Base-by-base conservation (phyloP, 352 stramenopile genomes). In the Thalassiosira hispida region DNA sequence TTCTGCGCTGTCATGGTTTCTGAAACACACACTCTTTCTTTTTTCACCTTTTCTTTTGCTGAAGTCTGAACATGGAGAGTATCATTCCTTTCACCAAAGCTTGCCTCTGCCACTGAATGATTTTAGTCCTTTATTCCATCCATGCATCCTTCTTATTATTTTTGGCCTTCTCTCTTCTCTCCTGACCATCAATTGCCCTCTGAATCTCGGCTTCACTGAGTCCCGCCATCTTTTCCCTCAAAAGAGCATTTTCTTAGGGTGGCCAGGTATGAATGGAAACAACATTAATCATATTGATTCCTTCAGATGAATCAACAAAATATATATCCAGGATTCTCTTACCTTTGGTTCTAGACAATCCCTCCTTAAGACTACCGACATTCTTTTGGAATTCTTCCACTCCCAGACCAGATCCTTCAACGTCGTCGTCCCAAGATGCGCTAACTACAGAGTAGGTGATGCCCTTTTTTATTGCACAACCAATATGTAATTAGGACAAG, bases 401-500 rank as follows among this genome's bases (percentile, higher is more conserved):
- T 20, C 89, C 89, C n/a, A 94, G 62, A 16, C 70, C 55, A 47
- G 68, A 85, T 44, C 89, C 89, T 49, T 94, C 87, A 20, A 77
- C 62, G 65, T 94, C 89, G 46, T 78, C 62, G 86, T 94, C 89
- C 89, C 89, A 94, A 12, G 83, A 91, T 20, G 87, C 74, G 56
- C 73, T 87, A 56, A 93, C 72, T 4, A 92, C 77, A 18, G 87
- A 92, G 67, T 91, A 94, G 2, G 85, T 92, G 61, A 94, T 92
- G 29, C 89, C 89, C 44, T 75, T 57, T 66, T 44, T 33, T 55
- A 18, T 52, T 12, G 11, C 0, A n/a, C 31, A 25, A 59, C 12
- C 3, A 27, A 61, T 35, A 67, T 42, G 33, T 20, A 42, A 23
- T 29, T 55, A 23, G n/a, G n/a, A n/a, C n/a, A n/a, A n/a, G n/a